These are phyloP conservation scores for Plasmodium gonderi DNA, from an alignment of 169 alveolate species.

Conservation along the genomic window DNA sequence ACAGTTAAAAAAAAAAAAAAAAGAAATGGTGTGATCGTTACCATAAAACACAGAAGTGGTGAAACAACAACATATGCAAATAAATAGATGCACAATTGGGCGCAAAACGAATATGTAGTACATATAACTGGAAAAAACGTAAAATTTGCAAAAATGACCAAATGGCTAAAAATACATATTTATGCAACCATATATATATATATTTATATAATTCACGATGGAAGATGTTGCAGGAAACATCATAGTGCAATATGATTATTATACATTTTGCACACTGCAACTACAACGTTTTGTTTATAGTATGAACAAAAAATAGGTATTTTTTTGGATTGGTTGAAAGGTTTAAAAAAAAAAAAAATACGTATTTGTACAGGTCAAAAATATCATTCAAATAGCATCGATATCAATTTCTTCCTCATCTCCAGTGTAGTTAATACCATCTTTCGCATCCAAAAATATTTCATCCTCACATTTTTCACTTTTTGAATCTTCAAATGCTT, in stretches of 20 bases:
- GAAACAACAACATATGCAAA: neutral
- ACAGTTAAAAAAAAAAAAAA: slow-evolving; percentile 1
- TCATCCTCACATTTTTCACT: slow-evolving; percentile 75
- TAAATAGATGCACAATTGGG: neutral
- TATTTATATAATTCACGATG: too few relatives aligned
- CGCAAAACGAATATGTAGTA: neutral
- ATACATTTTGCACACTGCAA: neutral
- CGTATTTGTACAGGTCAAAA: neutral
- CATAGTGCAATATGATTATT: neutral
- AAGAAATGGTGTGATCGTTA: neutral
- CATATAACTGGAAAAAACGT: neutral
- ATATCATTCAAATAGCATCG: slow-evolving; percentile 38
- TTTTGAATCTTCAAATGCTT: slow-evolving; percentile 69
- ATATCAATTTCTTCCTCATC: slow-evolving; percentile 74
- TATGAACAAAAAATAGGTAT: neutral
- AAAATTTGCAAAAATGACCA: neutral
- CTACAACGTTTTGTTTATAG: neutral
- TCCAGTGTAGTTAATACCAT: slow-evolving; percentile 62
- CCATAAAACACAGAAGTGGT: neutral
- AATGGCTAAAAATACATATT: neutral
- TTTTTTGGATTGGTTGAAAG: neutral
- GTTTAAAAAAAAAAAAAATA: neutral
- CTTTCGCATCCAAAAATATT: slow-evolving; percentile 75
- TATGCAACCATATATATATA: neutral
- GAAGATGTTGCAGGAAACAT: neutral